A percentile compares a stretch with the other conserved stretches of the same genome.
These are phyloP conservation scores for Oxyria digyna DNA, from an alignment of 148 eudicot genomes.

Conservation along the genomic window DNA sequence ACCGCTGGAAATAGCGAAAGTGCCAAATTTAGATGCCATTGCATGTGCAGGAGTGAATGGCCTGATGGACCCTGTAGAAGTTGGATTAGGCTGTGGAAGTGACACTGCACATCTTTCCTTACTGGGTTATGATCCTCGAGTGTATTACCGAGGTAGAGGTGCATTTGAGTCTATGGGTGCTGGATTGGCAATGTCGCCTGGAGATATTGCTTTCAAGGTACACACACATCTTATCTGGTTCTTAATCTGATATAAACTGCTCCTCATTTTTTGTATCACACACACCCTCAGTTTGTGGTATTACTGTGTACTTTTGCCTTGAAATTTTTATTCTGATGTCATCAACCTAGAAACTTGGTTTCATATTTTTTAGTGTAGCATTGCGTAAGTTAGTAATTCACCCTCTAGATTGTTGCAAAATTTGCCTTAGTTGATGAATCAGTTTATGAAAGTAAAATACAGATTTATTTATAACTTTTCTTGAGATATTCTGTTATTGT, in stretches of 20 bases:
- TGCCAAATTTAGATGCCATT: conserved; percentile 76
- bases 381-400: neutral
- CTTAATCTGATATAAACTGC: neutral
- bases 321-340: neutral
- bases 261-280: conserved; percentile 1
- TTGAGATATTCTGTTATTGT: neutral
- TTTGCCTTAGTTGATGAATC: neutral
- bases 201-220: conserved; percentile 97
- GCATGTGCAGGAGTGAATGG: conserved; percentile 96
- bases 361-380: neutral
- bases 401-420: neutral
- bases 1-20: conserved; percentile 53
- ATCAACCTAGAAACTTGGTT: neutral
- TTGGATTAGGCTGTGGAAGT: conserved; percentile 91
- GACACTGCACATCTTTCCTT: conserved; percentile 98
- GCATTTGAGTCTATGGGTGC: conserved; percentile 99
- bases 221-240: neutral
- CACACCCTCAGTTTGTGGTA: too few species aligned
- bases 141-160: conserved; percentile 93
- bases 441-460: neutral
- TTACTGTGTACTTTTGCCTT: neutral
- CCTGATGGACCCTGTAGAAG: conserved; percentile 98
- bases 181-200: conserved; percentile 97
- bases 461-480: neutral
- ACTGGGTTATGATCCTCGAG: conserved; percentile 88